Conservation (phyloP, 257 asterid species). For the Gentiana macrophylla region DNA sequence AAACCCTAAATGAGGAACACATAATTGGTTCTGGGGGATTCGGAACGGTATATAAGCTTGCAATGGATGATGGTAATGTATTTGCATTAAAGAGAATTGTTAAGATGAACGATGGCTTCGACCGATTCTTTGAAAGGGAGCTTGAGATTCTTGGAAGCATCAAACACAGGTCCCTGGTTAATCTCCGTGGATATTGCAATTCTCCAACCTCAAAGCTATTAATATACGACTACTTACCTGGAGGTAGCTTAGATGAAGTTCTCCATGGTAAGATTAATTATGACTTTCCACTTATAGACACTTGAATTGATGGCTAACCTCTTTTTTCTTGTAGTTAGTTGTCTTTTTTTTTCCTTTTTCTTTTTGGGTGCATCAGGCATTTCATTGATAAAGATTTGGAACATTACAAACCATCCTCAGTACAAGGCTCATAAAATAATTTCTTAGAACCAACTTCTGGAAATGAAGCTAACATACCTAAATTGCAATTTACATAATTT, state of each 20-base stretch:
- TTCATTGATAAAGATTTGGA: too few species aligned
- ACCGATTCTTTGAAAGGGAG: slow-evolving; percentile 83
- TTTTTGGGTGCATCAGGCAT: too few species aligned
- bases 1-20: slow-evolving; percentile 70
- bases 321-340: too few species aligned
- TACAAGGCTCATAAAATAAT: too few species aligned
- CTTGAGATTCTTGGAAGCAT: slow-evolving; percentile 95
- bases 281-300: not conserved
- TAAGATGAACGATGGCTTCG: slow-evolving; percentile 71
- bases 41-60: slow-evolving; percentile 87
- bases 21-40: slow-evolving; percentile 92
- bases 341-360: too few species aligned
- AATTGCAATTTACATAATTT: too few species aligned
- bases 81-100: slow-evolving; percentile 81
- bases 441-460: too few species aligned
- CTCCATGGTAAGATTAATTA: slow-evolving; percentile 49
- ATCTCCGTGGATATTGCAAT: slow-evolving; percentile 89
- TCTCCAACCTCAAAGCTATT: slow-evolving; percentile 71
- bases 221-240: slow-evolving; percentile 71
- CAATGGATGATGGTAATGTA: slow-evolving; percentile 85
- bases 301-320: too few species aligned
- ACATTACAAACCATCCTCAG: too few species aligned
- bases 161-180: slow-evolving; percentile 72
- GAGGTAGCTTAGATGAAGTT: slow-evolving; percentile 91
- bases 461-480: too few species aligned